Conservation (phyloP, 2,329 filamentous ascomycete genomes). For the Lasiodiplodia theobromae region DNA sequence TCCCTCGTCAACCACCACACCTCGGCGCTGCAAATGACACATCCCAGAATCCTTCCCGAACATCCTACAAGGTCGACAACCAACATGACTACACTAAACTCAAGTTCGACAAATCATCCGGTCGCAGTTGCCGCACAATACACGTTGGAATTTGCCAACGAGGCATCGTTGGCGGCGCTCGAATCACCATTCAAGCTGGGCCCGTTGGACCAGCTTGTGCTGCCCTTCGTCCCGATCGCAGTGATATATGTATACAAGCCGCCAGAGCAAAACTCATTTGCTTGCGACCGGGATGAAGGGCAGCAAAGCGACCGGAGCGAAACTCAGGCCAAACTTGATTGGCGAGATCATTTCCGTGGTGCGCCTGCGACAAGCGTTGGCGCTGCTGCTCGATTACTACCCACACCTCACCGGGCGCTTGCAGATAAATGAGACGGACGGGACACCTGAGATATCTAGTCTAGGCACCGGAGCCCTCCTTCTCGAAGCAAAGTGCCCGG, state of each 20-base stretch:
- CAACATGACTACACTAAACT: too few relatives aligned
- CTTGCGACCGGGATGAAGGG: too few relatives aligned
- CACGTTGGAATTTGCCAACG: not conserved
- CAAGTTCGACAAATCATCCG: too few relatives aligned
- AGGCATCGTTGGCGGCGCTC: not conserved
- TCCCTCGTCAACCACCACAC: too few relatives aligned
- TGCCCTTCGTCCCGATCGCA: not conserved
- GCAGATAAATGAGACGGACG: not conserved
- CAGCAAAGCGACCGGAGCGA: too few relatives aligned
- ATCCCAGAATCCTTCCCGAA: too few relatives aligned
- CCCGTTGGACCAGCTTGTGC: not conserved
- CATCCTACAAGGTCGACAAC: too few relatives aligned
- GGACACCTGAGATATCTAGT: not conserved
- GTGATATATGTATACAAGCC: not conserved
- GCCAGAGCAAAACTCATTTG: not conserved
- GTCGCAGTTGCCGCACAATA: slow-evolving; percentile 28
- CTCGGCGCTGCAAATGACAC: too few relatives aligned
- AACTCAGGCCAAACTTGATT: not conserved
- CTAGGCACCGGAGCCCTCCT: not conserved
- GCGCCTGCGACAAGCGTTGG: not conserved
- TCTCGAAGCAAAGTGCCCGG: not conserved
- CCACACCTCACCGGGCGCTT: slow-evolving; percentile 12
- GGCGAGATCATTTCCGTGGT: not conserved
- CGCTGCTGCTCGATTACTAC: not conserved
- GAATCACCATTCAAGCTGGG: not conserved